These are phyloP conservation scores for Diatrype stigma DNA, from an alignment of 2,329 filamentous ascomycete genomes.

Conservation along the genomic window DNA sequence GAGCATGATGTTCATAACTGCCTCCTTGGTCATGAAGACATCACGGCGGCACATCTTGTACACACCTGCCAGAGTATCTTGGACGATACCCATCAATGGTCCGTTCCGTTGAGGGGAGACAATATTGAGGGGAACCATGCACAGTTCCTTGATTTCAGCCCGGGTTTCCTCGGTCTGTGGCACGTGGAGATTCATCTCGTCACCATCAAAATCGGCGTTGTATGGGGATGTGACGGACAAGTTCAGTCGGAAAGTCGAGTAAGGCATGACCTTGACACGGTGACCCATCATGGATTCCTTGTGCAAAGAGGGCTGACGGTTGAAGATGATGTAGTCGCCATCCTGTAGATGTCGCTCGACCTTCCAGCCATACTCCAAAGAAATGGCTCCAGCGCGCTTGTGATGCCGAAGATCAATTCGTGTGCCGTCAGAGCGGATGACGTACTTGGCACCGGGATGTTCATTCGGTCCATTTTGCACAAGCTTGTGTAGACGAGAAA, in stretches of 20 bases:
- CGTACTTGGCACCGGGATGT: slow-evolving; percentile 93
- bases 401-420: slow-evolving; percentile 94
- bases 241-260: slow-evolving; percentile 97
- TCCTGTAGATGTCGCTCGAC: slow-evolving; percentile 96
- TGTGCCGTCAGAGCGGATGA: slow-evolving; percentile 89
- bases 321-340: slow-evolving; percentile 98
- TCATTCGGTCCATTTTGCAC: slow-evolving; percentile 93
- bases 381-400: slow-evolving; percentile 80
- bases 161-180: slow-evolving; percentile 96
- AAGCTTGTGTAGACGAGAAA: slow-evolving; percentile 81
- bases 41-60: slow-evolving; percentile 97
- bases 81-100: slow-evolving; percentile 98
- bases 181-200: slow-evolving; percentile 99
- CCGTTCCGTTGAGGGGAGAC: slow-evolving; percentile 96
- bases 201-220: slow-evolving; percentile 99
- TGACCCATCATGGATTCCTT: slow-evolving; percentile 99
- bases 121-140: slow-evolving; percentile 97
- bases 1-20: slow-evolving; percentile 94
- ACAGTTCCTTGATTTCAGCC: slow-evolving; percentile 89
- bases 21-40: slow-evolving; percentile 81
- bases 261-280: slow-evolving; percentile 95
- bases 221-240: slow-evolving; percentile 97
- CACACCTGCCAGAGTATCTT: slow-evolving; percentile 91
- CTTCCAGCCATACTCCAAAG: slow-evolving; percentile 94
- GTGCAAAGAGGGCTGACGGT: slow-evolving; percentile 96